Evolutionary conservation across 2,329 filamentous ascomycete species (phyloP), one percentile per base, ranked within the genome.

Genomic region (Coniochaeta sp.): DNA sequence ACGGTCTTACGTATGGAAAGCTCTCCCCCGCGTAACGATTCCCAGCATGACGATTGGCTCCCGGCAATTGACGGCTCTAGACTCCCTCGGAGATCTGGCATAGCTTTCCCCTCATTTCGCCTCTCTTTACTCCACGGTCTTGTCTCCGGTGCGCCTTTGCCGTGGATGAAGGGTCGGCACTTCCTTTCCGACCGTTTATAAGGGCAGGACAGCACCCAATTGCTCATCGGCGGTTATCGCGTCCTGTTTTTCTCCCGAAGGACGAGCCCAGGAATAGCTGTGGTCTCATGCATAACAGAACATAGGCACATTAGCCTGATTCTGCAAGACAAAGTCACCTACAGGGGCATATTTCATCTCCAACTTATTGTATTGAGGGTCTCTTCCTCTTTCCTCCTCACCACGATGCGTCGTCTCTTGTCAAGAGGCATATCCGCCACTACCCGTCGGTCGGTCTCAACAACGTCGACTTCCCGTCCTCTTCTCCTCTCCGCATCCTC

Each of bases 351-450:
- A 22, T 38, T 35, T 35, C n/a, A n/a, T n/a, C 30, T 28, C 20
- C 47, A 24, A 26, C 6, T 31, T 18, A 42, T 30, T n/a, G 13
- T 45, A 50, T 48, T 49, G 49, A 9, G 20, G 30, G 18, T 26
- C 40, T 45, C 52, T 35, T 51, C 52, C 28, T n/a, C 40, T 35
- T 7, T 27, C 31, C 45, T 51, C 13, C 18, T 12, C 18, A 6
- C 7, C 61, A 68, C 56, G 53, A 78, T 78, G 75, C 74, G 72
- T 66, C 74, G 73, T 59, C 61, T 73, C 57, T 58, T 76, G 57
- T 65, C 72, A 50, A 66, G 70, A 55, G 68, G 71, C 61, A 53
- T 64, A 50, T 63, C 67, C 51, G 61, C 63, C 56, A 64, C 64
- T 52, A 63, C 65, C 57, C 61, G 66, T 56, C 64, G 67, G 59